These are phyloP conservation scores for Fusarium pseudocircinatum DNA, from an alignment of 2,329 filamentous ascomycete species.

Conservation along the genomic window DNA sequence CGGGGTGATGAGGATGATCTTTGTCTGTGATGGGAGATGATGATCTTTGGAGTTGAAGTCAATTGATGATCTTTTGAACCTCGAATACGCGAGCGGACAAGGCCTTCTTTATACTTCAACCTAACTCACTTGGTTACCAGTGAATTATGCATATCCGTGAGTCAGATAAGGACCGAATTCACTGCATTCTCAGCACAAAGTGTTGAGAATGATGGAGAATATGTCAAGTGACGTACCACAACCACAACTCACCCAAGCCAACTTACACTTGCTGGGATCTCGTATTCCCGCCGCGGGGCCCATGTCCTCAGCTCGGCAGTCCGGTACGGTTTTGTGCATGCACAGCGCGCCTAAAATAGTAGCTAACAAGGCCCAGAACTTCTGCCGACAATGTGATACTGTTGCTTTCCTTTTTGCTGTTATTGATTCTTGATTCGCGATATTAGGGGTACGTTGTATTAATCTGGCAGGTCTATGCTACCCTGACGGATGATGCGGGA, in stretches of 20 bases:
- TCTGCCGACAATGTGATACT: neutral
- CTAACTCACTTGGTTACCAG: neutral
- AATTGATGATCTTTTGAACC: conserved; percentile 3
- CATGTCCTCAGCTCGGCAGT: conserved; percentile 21
- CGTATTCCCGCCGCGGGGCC: conserved; percentile 35
- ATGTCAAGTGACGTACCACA: conserved; percentile 41
- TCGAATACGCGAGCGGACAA: conserved; percentile 1
- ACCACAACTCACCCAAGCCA: conserved; percentile 1
- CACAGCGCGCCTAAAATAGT: conserved; percentile 22
- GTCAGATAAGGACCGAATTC: conserved; percentile 20
- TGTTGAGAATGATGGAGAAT: conserved; percentile 15
- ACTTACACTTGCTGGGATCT: conserved; percentile 18
- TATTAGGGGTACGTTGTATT: conserved; percentile 27
- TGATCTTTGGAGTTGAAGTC: conserved; percentile 21
- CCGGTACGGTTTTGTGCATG: conserved; percentile 11
- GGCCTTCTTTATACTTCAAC: conserved; percentile 29
- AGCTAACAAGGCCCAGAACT: conserved; percentile 4
- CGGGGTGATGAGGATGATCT: conserved; percentile 28
- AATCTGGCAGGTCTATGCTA: conserved; percentile 1
- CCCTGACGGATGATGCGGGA: neutral
- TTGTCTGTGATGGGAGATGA: conserved; percentile 16
- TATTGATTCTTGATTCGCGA: neutral
- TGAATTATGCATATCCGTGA: conserved; percentile 1
- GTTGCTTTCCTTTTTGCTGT: neutral
- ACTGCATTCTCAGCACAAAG: conserved; percentile 31